These are phyloP conservation scores for Ceratobasidium sp. DNA, from an alignment of 1,284 basidiomycete species.

Conservation along the genomic window DNA sequence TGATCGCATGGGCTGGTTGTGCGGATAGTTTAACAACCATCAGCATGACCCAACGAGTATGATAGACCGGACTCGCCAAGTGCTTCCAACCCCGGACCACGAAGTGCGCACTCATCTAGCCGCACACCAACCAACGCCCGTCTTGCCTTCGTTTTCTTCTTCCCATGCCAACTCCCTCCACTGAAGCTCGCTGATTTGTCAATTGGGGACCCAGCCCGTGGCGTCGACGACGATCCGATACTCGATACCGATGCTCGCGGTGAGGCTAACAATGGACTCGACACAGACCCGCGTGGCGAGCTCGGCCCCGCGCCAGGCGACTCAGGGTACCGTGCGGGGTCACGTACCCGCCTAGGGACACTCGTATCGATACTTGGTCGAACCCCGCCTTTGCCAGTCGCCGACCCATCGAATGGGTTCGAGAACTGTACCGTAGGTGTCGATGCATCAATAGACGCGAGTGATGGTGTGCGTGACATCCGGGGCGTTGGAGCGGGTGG, in stretches of 20 bases:
- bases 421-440: conserved; percentile 28
- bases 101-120: conserved; percentile 84
- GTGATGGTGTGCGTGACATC: conserved; percentile 32
- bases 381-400: not conserved
- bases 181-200: not conserved
- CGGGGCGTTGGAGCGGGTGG: conserved; percentile 38
- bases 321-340: conserved; percentile 41
- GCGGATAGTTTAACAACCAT: conserved; percentile 13
- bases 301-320: conserved; percentile 40
- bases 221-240: conserved; percentile 13
- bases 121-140: conserved; percentile 80
- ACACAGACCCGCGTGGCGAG: conserved; percentile 28
- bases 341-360: conserved; percentile 31
- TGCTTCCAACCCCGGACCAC: conserved; percentile 78
- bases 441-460: conserved; percentile 23
- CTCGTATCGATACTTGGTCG: conserved; percentile 34
- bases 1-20: conserved; percentile 83
- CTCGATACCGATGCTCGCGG: conserved; percentile 34
- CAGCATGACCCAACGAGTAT: not conserved
- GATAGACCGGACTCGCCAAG: conserved; percentile 69
- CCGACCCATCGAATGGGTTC: conserved; percentile 25
- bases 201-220: conserved; percentile 10
- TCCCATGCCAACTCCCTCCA: conserved; percentile 13
- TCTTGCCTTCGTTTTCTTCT: conserved; percentile 52
- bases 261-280: not conserved